A percentile compares a stretch with the other conserved stretches of the same genome.
Evolutionary conservation across 257 asterid species (phyloP).

Genomic region (Verbascum thapsus): DNA sequence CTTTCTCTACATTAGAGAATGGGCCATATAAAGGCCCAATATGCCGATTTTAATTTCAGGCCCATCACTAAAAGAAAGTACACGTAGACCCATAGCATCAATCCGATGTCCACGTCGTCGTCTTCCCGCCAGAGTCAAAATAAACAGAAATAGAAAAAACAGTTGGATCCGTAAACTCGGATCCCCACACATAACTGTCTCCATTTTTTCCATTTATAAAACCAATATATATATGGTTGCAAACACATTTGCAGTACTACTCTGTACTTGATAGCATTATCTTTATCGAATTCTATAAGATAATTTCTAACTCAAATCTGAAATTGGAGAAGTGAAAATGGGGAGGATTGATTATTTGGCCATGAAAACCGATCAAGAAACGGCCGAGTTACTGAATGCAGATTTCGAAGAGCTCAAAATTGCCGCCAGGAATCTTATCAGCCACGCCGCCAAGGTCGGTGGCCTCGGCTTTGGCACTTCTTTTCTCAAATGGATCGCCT

Average conservation of each 20-base stretch:
- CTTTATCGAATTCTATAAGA: not conserved
- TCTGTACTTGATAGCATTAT: not conserved
- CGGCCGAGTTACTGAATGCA: constrained; percentile 51
- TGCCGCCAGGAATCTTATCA: constrained; percentile 66
- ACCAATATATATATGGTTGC: not conserved
- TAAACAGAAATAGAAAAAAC: constrained; percentile 4
- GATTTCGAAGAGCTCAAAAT: constrained; percentile 67
- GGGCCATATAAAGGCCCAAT: too few relatives aligned
- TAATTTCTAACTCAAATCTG: not conserved
- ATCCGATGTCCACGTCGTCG: constrained; percentile 31
- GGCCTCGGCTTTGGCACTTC: constrained; percentile 68
- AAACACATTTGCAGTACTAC: not conserved
- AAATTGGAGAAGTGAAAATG: constrained; percentile 36
- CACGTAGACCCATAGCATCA: constrained; percentile 1
- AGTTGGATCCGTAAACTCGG: constrained; percentile 46
- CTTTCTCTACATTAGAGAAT: too few relatives aligned
- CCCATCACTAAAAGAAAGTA: not conserved
- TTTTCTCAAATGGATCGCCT: constrained; percentile 84
- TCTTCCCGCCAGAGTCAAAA: not conserved
- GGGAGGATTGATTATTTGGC: constrained; percentile 63
- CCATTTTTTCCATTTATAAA: constrained; percentile 12
- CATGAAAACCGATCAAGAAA: constrained; percentile 60
- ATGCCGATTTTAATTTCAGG: too few relatives aligned
- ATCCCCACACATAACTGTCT: not conserved
- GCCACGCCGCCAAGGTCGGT: constrained; percentile 57